phyloP scores from a whole-genome alignment of 1,284 basidiomycete genomes.

The Rhodotorula sp. region DNA sequence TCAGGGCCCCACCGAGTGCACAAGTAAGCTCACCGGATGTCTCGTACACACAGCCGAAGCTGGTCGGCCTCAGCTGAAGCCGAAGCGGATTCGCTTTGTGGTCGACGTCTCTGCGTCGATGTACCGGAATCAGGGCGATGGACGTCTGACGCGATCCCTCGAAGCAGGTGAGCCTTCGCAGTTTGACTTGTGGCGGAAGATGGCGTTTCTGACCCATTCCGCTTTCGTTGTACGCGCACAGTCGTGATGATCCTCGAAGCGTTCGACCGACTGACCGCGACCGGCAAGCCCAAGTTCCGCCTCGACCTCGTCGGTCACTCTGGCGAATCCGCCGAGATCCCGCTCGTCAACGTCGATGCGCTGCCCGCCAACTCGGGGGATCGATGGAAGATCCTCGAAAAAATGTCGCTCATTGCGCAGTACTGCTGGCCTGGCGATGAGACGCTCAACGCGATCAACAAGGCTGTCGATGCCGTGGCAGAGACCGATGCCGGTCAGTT shows the following conservation, averaged over 20 bases:
- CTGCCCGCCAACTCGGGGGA: constrained; percentile 26
- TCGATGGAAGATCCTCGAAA: constrained; percentile 28
- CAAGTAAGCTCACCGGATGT: background rate
- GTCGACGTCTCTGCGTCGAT: constrained; percentile 45
- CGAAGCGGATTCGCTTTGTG: constrained; percentile 50
- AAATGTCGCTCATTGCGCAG: constrained; percentile 33
- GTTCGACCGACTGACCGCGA: constrained; percentile 28
- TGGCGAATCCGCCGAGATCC: constrained; percentile 48
- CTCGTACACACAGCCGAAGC: constrained; percentile 20
- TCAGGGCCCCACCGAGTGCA: background rate
- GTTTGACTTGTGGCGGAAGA: background rate
- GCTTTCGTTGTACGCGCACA: background rate
- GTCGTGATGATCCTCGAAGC: constrained; percentile 49
- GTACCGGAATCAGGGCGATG: constrained; percentile 38
- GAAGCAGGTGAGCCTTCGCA: constrained; percentile 18
- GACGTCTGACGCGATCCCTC: constrained; percentile 22
- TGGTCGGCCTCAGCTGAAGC: constrained; percentile 46
- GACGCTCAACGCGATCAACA: constrained; percentile 39
- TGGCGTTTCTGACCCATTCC: background rate
- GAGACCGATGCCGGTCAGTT: constrained; percentile 10
- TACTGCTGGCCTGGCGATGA: constrained; percentile 42
- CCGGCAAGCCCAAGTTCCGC: constrained; percentile 42
- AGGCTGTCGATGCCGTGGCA: constrained; percentile 26
- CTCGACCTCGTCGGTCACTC: constrained; percentile 49
- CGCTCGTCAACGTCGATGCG: constrained; percentile 39